These are phyloP conservation scores for Amanita pseudoporphyria DNA, from an alignment of 768 basidiomycete species.

Conservation along the genomic window DNA sequence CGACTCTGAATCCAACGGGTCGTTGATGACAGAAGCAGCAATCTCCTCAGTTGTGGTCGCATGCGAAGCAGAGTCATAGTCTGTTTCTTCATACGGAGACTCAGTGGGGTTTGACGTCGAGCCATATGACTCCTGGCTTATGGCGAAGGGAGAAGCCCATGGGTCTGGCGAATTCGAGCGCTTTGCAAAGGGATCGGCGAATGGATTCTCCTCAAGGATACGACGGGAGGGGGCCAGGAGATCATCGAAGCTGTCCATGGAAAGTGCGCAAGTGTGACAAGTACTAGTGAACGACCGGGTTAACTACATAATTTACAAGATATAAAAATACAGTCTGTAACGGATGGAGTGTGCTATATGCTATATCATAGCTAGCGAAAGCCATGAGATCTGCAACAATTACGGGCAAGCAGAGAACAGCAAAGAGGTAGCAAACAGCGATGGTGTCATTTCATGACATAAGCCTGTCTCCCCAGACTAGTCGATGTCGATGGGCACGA, in stretches of 20 bases:
- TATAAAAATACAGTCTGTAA: not conserved
- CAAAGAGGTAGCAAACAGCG: no score
- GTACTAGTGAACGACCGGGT: not conserved
- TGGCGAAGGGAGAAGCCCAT: constrained; percentile 55
- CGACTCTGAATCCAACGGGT: constrained; percentile 32
- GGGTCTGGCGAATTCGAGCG: constrained; percentile 67
- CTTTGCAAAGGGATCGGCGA: constrained; percentile 62
- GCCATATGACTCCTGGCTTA: constrained; percentile 20
- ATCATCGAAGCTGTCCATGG: constrained; percentile 82
- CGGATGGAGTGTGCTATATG: not conserved
- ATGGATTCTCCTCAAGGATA: constrained; percentile 66
- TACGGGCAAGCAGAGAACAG: not conserved
- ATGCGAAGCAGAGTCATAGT: constrained; percentile 13
- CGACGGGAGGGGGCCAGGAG: constrained; percentile 51
- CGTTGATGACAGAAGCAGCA: constrained; percentile 8
- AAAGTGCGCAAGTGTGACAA: not conserved
- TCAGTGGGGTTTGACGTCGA: constrained; percentile 10
- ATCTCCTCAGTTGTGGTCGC: constrained; percentile 9
- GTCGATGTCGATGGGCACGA: constrained; percentile 61
- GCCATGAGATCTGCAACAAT: not conserved
- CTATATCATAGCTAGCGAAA: not conserved
- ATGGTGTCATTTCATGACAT: constrained; percentile 40
- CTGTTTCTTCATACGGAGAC: not conserved
- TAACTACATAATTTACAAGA: not conserved
- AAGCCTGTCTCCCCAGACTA: constrained; percentile 73